These are phyloP conservation scores for Poa annua DNA, from an alignment of 176 grass and related monocot species.

Conservation along the genomic window DNA sequence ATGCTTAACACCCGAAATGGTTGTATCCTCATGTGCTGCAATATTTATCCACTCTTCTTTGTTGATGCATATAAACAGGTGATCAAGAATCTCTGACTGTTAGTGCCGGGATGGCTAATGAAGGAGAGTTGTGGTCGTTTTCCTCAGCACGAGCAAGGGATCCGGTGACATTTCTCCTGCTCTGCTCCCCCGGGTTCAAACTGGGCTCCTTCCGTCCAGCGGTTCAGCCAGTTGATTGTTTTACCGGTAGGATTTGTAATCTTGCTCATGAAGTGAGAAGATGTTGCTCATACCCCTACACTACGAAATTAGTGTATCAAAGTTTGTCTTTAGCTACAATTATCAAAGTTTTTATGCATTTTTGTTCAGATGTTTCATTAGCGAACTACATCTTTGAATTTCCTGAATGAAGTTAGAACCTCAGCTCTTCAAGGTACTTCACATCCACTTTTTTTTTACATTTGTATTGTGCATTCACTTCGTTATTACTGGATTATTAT, in stretches of 20 bases:
- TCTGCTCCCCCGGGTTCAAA: constrained; percentile 48
- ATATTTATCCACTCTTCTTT: no score
- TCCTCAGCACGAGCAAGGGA: constrained; percentile 66
- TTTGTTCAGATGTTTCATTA: not conserved
- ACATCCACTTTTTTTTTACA: not conserved
- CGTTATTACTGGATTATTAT: not conserved
- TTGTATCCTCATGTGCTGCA: no score
- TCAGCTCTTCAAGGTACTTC: not conserved
- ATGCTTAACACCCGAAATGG: no score
- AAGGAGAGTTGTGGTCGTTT: constrained; percentile 82
- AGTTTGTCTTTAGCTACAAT: not conserved
- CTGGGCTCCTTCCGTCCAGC: constrained; percentile 37
- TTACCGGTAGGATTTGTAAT: constrained; percentile 57
- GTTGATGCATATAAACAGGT: no score
- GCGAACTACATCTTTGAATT: not conserved
- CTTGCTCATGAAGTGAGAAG: constrained; percentile 57
- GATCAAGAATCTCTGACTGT: no score
- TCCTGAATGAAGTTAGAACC: not conserved
- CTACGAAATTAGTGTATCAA: not conserved
- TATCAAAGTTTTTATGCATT: not conserved
- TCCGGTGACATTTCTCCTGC: constrained; percentile 63
- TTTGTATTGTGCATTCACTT: not conserved
- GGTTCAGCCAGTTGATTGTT: constrained; percentile 42
- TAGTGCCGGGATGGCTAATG: constrained; percentile 65
- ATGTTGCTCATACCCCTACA: not conserved